These are phyloP conservation scores for Arachis stenosperma DNA, from an alignment of 306 rosid species.

Conservation along the genomic window DNA sequence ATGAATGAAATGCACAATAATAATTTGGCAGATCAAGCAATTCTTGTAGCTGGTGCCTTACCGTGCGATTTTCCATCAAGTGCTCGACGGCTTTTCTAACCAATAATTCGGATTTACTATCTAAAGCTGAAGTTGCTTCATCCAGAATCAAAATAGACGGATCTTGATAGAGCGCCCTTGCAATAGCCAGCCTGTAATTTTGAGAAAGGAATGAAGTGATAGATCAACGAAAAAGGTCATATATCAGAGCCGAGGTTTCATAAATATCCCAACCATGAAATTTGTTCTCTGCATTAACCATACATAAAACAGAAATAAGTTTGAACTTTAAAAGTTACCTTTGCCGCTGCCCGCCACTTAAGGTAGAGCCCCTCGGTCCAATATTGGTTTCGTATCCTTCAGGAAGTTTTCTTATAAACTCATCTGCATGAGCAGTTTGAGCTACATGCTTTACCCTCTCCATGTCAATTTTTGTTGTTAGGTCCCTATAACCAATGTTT, in stretches of 20 bases:
- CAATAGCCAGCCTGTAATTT: conserved; percentile 76
- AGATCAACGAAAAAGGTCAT: conserved; percentile 10
- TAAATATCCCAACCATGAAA: conserved; percentile 3
- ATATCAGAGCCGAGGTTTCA: conserved; percentile 3
- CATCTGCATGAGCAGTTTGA: conserved; percentile 80
- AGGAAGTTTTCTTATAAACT: conserved; percentile 74
- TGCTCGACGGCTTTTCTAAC: conserved; percentile 78
- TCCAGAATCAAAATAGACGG: conserved; percentile 80
- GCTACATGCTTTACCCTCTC: conserved; percentile 73
- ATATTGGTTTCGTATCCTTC: conserved; percentile 75
- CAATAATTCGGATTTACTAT: conserved; percentile 74
- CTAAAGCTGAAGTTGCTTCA: conserved; percentile 93
- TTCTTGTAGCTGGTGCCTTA: conserved; percentile 31
- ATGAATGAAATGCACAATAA: conserved; percentile 8
- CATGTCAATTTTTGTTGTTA: conserved; percentile 70
- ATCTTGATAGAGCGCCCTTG: conserved; percentile 81
- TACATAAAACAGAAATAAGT: conserved; percentile 22
- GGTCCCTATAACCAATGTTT: conserved; percentile 86
- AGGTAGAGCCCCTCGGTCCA: conserved; percentile 86
- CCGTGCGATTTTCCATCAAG: conserved; percentile 83
- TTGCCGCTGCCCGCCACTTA: conserved; percentile 97
- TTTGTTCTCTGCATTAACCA: conserved; percentile 9
- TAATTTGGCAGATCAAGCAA: conserved; percentile 20
- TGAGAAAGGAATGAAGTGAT: conserved; percentile 24
- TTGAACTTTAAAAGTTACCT: conserved; percentile 53